phyloP scores from a whole-genome alignment of 768 basidiomycete genomes.

The Panus rudis region DNA sequence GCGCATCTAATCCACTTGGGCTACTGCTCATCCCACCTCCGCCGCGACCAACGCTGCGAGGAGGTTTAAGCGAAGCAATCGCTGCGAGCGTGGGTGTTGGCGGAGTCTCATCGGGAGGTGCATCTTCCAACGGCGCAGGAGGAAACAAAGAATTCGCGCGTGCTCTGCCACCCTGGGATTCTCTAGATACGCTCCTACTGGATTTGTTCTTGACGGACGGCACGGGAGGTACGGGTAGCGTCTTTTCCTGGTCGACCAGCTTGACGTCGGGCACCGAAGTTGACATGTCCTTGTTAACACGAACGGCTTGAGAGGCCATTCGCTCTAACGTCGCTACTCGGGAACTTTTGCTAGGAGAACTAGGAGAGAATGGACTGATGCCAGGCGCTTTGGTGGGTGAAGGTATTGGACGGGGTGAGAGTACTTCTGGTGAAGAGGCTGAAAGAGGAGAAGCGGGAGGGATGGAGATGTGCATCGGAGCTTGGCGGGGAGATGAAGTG shows the following conservation, averaged over 20 bases:
- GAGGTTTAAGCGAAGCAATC: constrained; percentile 21
- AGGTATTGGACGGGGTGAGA: constrained; percentile 62
- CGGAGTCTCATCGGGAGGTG: constrained; percentile 9
- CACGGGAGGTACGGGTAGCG: constrained; percentile 52
- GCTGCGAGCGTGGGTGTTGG: constrained; percentile 27
- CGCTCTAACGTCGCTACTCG: constrained; percentile 66
- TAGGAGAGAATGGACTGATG: constrained; percentile 31
- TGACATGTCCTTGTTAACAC: constrained; percentile 21
- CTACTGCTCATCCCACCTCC: constrained; percentile 7
- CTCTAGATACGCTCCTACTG: not conserved
- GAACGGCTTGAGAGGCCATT: constrained; percentile 57
- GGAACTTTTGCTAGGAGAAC: constrained; percentile 40
- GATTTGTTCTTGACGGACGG: constrained; percentile 28
- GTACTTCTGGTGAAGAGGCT: constrained; percentile 21
- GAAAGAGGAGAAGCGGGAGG: not conserved
- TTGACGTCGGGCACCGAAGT: constrained; percentile 6
- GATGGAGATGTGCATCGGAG: not conserved
- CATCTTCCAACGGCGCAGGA: constrained; percentile 4
- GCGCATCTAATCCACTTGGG: constrained; percentile 67
- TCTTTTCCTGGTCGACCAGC: constrained; percentile 39
- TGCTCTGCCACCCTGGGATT: no score
- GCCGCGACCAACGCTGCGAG: constrained; percentile 8
- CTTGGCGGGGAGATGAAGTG: not conserved
- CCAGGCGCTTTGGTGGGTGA: constrained; percentile 58
- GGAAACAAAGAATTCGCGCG: constrained; percentile 28